Percentiles rank a stretch among this genome's conserved stretches.
Evolutionary conservation across 2,329 filamentous ascomycete species (phyloP).

Genomic region (Phaeomoniella chlamydospora): DNA sequence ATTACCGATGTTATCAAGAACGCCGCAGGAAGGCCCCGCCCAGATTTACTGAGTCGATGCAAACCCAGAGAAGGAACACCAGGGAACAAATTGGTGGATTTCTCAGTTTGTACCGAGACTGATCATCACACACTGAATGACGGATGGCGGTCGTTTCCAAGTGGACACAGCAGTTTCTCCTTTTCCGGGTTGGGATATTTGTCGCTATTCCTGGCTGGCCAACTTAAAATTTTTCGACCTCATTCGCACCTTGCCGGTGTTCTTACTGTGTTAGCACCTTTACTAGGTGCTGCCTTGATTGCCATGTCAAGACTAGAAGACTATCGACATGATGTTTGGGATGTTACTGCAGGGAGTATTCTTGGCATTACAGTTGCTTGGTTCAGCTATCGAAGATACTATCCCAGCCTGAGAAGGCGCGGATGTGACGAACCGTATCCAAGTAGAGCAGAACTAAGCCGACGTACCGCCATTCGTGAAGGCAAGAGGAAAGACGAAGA

Average conservation of each 20-base stretch:
- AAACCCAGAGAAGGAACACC: conserved; percentile 50
- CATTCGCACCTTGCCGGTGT: conserved; percentile 34
- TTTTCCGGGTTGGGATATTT: conserved; percentile 49
- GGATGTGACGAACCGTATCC: conserved; percentile 37
- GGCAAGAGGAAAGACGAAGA: conserved; percentile 7
- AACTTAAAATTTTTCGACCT: conserved; percentile 44
- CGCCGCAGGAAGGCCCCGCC: conserved; percentile 65
- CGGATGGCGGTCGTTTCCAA: conserved; percentile 51
- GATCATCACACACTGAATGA: conserved; percentile 44
- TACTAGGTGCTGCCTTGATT: conserved; percentile 43
- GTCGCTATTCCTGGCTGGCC: conserved; percentile 31
- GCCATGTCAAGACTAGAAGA: conserved; percentile 49
- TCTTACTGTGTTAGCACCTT: conserved; percentile 38
- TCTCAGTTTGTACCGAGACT: conserved; percentile 32
- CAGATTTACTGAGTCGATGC: conserved; percentile 80
- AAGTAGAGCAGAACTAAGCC: conserved; percentile 7
- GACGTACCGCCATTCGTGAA: conserved; percentile 1
- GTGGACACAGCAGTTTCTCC: conserved; percentile 46
- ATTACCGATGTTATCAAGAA: conserved; percentile 90
- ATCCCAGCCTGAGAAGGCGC: conserved; percentile 34
- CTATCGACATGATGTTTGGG: conserved; percentile 50
- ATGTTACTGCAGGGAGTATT: conserved; percentile 41
- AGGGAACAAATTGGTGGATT: conserved; percentile 34
- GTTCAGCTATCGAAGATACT: conserved; percentile 47
- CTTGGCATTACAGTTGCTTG: conserved; percentile 40